Evolutionary conservation across 2,329 filamentous ascomycete genomes (phyloP).

Genomic region (Diaporthe citriasiana): DNA sequence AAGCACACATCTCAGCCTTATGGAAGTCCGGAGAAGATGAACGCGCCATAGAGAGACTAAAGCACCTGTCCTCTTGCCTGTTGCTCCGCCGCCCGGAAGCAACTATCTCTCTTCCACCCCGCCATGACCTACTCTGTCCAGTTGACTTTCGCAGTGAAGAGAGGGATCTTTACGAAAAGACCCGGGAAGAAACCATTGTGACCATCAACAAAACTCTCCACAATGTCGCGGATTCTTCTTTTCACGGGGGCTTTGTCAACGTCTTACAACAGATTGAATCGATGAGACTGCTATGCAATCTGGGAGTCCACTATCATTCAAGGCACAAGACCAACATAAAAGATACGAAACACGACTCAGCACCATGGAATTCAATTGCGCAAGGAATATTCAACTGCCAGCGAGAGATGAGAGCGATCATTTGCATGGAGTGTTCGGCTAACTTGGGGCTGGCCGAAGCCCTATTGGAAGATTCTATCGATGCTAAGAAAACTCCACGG

Average conservation of each 20-base stretch:
- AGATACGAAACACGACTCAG: conserved; percentile 8
- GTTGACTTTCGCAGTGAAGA: conserved; percentile 56
- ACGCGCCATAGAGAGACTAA: conserved; percentile 56
- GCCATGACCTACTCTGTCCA: conserved; percentile 51
- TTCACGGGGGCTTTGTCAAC: conserved; percentile 53
- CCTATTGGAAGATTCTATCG: conserved; percentile 42
- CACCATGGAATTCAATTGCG: conserved; percentile 47
- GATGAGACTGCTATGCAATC: conserved; percentile 61
- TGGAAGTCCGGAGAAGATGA: conserved; percentile 57
- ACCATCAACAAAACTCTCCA: conserved; percentile 54
- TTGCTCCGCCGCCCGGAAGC: conserved; percentile 57
- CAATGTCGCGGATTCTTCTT: conserved; percentile 35
- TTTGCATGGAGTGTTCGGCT: conserved; percentile 50
- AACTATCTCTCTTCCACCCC: conserved; percentile 55
- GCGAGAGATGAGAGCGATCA: conserved; percentile 46
- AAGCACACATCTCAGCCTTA: conserved; percentile 53
- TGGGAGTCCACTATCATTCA: conserved; percentile 57
- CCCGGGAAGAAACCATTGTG: conserved; percentile 48
- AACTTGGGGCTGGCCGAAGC: conserved; percentile 46
- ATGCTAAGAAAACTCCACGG: conserved; percentile 17
- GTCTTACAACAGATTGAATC: conserved; percentile 61
- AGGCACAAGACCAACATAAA: conserved; percentile 46
- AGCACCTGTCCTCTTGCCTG: conserved; percentile 54
- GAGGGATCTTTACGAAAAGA: conserved; percentile 52
- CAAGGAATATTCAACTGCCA: conserved; percentile 54